Percentiles rank a stretch among this genome's conserved stretches.
Conservation (phyloP, 192 early-diverging fungal species). For the Rhizophagus sp. region DNA sequence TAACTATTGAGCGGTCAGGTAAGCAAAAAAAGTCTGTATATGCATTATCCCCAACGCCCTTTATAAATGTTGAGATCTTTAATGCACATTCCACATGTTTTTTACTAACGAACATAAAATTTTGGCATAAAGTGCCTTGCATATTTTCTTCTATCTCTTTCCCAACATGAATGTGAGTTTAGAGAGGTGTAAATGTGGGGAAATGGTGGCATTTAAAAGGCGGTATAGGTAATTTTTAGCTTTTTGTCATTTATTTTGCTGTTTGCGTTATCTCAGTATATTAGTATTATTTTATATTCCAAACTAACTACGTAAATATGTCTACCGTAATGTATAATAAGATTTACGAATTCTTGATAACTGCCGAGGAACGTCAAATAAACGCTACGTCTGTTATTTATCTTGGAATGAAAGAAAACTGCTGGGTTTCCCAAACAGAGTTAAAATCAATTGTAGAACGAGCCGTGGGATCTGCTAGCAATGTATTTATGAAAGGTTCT, state of each 20-base stretch:
- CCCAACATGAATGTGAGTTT: too few relatives aligned
- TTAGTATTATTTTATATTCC: too few relatives aligned
- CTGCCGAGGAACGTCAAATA: conserved; percentile 25
- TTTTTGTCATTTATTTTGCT: neutral
- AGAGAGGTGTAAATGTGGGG: too few relatives aligned
- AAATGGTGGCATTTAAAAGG: neutral
- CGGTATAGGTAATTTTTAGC: neutral
- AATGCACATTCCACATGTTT: too few relatives aligned
- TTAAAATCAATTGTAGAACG: conserved; percentile 22
- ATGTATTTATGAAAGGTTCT: conserved; percentile 1
- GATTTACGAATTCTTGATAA: conserved; percentile 23
- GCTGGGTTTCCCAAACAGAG: conserved; percentile 19
- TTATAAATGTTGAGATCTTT: too few relatives aligned
- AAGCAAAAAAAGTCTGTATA: too few relatives aligned
- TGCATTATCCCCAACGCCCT: too few relatives aligned
- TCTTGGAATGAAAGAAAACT: conserved; percentile 16
- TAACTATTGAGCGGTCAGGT: too few relatives aligned
- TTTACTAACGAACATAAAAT: too few relatives aligned
- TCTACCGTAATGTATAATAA: conserved; percentile 12
- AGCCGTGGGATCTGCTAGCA: conserved; percentile 7
- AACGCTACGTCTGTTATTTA: conserved; percentile 28
- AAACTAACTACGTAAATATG: neutral
- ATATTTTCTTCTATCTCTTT: too few relatives aligned
- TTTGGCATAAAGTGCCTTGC: too few relatives aligned
- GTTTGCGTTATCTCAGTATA: too few relatives aligned